Conservation (phyloP, 1,284 basidiomycete genomes). For the Caloboletus firmus region DNA sequence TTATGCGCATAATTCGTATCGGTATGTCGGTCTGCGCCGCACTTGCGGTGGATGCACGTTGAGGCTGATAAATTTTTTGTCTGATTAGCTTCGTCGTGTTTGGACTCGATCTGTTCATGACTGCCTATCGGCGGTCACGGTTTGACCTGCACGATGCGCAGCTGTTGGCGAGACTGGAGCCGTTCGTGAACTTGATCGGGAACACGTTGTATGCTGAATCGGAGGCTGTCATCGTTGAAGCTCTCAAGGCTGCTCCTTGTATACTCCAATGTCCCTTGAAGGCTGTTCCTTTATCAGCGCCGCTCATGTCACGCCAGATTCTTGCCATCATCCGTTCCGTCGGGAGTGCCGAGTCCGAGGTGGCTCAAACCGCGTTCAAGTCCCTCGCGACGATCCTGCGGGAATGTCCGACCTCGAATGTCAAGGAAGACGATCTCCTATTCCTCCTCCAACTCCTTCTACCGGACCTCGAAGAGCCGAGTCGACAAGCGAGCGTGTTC, state of each 20-base stretch:
- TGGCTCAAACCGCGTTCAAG: conserved; percentile 87
- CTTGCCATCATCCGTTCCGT: conserved; percentile 82
- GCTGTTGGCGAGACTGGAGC: conserved; percentile 78
- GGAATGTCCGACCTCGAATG: conserved; percentile 75
- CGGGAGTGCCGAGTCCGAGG: conserved; percentile 88
- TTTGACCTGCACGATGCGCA: conserved; percentile 81
- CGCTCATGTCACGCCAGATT: conserved; percentile 85
- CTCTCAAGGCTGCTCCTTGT: conserved; percentile 79
- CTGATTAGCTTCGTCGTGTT: conserved; percentile 82
- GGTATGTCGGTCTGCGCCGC: conserved; percentile 44
- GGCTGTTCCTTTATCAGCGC: conserved; percentile 74
- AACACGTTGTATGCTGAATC: conserved; percentile 91
- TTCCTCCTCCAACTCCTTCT: conserved; percentile 84
- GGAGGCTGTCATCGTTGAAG: conserved; percentile 76
- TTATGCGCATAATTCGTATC: conserved; percentile 82
- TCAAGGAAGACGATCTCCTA: conserved; percentile 88
- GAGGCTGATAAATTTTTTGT: conserved; percentile 9
- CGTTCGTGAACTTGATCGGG: conserved; percentile 86
- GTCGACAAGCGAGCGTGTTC: conserved; percentile 87
- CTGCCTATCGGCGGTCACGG: conserved; percentile 80
- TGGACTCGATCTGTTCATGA: conserved; percentile 90
- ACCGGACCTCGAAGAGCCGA: conserved; percentile 93
- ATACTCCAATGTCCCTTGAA: conserved; percentile 86
- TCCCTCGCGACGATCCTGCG: conserved; percentile 85
- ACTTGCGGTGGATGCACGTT: background rate